phyloP scores from a whole-genome alignment of 2,329 filamentous ascomycete genomes.

The Lithohypha guttulata region DNA sequence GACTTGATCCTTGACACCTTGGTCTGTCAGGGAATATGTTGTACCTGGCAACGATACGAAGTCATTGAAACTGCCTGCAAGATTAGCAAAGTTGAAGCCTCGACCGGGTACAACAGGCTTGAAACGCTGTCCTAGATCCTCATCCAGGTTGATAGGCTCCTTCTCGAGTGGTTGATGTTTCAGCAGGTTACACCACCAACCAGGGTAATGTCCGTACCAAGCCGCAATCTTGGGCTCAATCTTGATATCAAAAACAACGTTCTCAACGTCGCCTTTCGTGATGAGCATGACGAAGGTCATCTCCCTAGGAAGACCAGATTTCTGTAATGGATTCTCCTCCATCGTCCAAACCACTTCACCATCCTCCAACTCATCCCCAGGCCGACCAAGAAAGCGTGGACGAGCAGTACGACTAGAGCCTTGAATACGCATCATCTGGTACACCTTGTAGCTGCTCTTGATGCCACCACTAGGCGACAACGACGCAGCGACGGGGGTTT shows the following conservation, averaged over 20 bases:
- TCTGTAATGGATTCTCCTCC: conserved; percentile 39
- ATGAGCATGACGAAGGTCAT: conserved; percentile 43
- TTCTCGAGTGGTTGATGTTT: conserved; percentile 31
- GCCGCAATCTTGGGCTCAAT: conserved; percentile 34
- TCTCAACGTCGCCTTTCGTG: conserved; percentile 33
- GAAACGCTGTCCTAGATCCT: conserved; percentile 36
- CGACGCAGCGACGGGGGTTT: conserved; percentile 33
- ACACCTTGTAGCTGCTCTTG: conserved; percentile 34
- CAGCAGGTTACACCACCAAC: conserved; percentile 29
- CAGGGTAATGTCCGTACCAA: conserved; percentile 33
- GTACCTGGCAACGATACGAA: conserved; percentile 38
- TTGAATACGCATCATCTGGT: conserved; percentile 42
- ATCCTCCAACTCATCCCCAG: conserved; percentile 32
- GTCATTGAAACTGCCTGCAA: conserved; percentile 33
- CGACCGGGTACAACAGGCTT: conserved; percentile 25
- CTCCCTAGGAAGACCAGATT: conserved; percentile 40
- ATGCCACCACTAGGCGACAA: conserved; percentile 33
- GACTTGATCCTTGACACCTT: not conserved
- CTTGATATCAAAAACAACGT: conserved; percentile 32
- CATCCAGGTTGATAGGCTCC: conserved; percentile 30
- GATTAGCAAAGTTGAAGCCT: conserved; percentile 38
- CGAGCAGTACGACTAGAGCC: conserved; percentile 33
- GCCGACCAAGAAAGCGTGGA: conserved; percentile 20
- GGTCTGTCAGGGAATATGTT: conserved; percentile 25
- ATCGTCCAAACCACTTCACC: conserved; percentile 41